Percentiles rank a stretch among this genome's conserved stretches.
These are phyloP conservation scores for Plantago ovata DNA, from an alignment of 257 asterid genomes.

Conservation along the genomic window DNA sequence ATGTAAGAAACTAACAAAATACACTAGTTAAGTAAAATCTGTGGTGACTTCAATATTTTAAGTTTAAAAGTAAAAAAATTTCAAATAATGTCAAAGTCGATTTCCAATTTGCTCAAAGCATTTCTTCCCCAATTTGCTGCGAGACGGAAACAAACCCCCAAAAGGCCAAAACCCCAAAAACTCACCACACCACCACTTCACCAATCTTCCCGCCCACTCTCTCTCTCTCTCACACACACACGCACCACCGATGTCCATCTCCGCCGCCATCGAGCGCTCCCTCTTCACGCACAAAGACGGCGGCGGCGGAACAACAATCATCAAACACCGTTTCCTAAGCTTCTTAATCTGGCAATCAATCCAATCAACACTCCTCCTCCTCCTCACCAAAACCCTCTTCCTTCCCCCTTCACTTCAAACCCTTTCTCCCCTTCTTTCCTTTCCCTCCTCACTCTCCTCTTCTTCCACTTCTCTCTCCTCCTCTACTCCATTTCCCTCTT, in stretches of 20 bases:
- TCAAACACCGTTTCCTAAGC: slow-evolving; percentile 73
- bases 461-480: slow-evolving; percentile 57
- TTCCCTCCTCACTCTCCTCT: slow-evolving; percentile 39
- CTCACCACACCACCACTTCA: not conserved
- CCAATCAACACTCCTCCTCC: slow-evolving; percentile 49
- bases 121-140: not conserved
- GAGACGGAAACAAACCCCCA: too few relatives aligned
- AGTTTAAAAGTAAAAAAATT: not conserved
- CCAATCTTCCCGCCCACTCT: slow-evolving; percentile 24
- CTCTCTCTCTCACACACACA: not conserved
- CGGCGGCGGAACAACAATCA: slow-evolving; percentile 42
- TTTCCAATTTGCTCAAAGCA: not conserved
- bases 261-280: slow-evolving; percentile 56
- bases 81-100: not conserved
- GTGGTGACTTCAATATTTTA: too few relatives aligned
- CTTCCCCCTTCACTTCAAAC: slow-evolving; percentile 35
- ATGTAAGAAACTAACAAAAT: too few relatives aligned
- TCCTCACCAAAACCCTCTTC: slow-evolving; percentile 52
- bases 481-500: slow-evolving; percentile 52
- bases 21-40: too few relatives aligned
- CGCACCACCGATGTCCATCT: slow-evolving; percentile 29
- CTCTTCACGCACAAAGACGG: slow-evolving; percentile 62
- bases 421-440: slow-evolving; percentile 37
- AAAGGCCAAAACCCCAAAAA: slow-evolving; percentile 7
- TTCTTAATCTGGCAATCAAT: slow-evolving; percentile 80